phyloP scores from a whole-genome alignment of 148 eudicot genomes.

The Fallopia convolvulus region DNA sequence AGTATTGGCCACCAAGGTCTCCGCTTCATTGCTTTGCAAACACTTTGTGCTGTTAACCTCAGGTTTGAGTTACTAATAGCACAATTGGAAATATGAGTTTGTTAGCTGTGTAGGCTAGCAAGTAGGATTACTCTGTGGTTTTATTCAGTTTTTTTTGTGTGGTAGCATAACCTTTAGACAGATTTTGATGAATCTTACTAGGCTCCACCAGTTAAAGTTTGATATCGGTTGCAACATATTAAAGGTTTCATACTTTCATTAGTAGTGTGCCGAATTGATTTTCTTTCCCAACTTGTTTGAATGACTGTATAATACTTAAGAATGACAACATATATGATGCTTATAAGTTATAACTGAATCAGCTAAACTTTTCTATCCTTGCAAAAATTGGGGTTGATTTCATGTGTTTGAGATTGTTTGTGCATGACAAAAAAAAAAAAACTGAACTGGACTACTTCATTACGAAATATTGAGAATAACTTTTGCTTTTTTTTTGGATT shows the following conservation, averaged over 20 bases:
- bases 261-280: background rate
- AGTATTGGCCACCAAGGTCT: conserved; percentile 71
- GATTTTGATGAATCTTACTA: background rate
- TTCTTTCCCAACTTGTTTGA: background rate
- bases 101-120: background rate
- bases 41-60: conserved; percentile 14
- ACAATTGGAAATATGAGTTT: background rate
- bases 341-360: background rate
- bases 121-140: background rate
- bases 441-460: background rate
- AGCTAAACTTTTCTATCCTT: background rate
- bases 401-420: background rate
- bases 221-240: background rate
- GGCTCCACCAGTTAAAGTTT: background rate
- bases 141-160: too few species aligned
- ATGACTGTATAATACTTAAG: background rate
- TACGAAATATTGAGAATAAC: background rate
- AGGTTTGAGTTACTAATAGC: background rate
- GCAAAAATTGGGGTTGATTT: background rate
- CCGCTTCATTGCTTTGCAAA: background rate
- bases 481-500: background rate
- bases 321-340: background rate
- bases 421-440: background rate
- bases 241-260: background rate
- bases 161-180: background rate